phyloP scores from a whole-genome alignment of 495 filamentous ascomycete genomes.

The Pseudevernia furfuracea region DNA sequence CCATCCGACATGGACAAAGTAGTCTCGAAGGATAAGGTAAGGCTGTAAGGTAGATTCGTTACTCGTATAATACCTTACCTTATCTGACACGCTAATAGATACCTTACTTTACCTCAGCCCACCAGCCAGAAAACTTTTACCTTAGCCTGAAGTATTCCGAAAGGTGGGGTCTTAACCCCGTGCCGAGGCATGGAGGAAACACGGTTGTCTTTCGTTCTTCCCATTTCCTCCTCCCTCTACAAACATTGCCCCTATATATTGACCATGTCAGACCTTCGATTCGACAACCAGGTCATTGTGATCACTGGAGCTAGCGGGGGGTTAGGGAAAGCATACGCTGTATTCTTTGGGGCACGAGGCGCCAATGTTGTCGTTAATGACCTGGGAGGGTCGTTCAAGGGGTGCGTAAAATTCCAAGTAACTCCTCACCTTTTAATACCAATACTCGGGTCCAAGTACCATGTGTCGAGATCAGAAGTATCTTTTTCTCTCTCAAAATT shows the following conservation, averaged over 20 bases:
- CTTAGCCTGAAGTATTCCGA: no score
- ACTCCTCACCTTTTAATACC: not conserved
- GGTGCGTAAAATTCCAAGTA: constrained; percentile 27
- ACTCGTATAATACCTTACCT: no score
- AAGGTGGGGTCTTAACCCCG: not conserved
- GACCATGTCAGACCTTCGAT: constrained; percentile 74
- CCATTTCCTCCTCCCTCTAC: constrained; percentile 8
- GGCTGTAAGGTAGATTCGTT: no score
- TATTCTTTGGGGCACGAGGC: constrained; percentile 85
- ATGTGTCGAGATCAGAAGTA: not conserved
- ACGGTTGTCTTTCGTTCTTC: not conserved
- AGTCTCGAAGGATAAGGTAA: no score
- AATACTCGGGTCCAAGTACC: not conserved
- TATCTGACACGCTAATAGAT: no score
- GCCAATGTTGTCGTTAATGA: constrained; percentile 98
- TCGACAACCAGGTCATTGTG: constrained; percentile 92
- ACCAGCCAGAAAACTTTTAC: no score
- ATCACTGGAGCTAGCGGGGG: constrained; percentile 96
- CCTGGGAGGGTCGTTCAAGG: constrained; percentile 87
- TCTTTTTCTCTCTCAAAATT: not conserved
- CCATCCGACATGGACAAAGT: no score
- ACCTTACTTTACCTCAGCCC: no score
- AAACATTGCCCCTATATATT: constrained; percentile 23
- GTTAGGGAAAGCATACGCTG: constrained; percentile 83
- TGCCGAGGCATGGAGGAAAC: not conserved